phyloP scores from a whole-genome alignment of 192 early-diverging fungal species.

The Oehlia diaphana region DNA sequence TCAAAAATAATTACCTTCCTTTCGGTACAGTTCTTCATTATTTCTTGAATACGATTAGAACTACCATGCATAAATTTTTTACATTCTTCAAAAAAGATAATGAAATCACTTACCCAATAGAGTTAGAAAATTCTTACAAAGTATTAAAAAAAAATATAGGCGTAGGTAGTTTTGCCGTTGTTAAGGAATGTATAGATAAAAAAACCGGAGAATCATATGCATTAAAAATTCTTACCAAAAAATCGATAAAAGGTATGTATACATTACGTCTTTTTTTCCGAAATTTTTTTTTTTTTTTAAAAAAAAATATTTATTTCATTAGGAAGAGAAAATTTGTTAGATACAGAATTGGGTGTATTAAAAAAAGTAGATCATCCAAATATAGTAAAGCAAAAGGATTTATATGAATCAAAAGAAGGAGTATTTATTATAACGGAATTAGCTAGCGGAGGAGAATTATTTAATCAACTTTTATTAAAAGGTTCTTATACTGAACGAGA shows the following conservation, averaged over 20 bases:
- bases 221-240: conserved; percentile 73
- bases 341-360: conserved; percentile 68
- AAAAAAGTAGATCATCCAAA: conserved; percentile 76
- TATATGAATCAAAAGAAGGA: conserved; percentile 72
- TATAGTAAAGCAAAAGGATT: conserved; percentile 75
- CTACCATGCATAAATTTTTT: neutral
- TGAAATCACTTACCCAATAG: neutral
- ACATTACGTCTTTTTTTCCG: neutral
- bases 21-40: neutral
- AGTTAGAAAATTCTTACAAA: conserved; percentile 30
- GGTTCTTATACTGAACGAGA: conserved; percentile 82
- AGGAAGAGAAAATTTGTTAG: conserved; percentile 65
- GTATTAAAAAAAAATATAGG: conserved; percentile 44
- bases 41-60: neutral
- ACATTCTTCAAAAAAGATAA: neutral
- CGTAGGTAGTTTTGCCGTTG: conserved; percentile 56
- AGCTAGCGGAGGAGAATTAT: conserved; percentile 85
- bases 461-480: conserved; percentile 72
- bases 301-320: neutral
- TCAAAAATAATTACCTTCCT: too few relatives aligned
- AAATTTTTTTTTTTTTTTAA: neutral
- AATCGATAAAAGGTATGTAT: conserved; percentile 38
- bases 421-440: conserved; percentile 76
- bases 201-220: conserved; percentile 56
- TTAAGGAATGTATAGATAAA: conserved; percentile 60